Percentiles rank a stretch among this genome's conserved stretches.
These are phyloP conservation scores for Quercus berberidifolia DNA, from an alignment of 306 rosid genomes.

Conservation along the genomic window DNA sequence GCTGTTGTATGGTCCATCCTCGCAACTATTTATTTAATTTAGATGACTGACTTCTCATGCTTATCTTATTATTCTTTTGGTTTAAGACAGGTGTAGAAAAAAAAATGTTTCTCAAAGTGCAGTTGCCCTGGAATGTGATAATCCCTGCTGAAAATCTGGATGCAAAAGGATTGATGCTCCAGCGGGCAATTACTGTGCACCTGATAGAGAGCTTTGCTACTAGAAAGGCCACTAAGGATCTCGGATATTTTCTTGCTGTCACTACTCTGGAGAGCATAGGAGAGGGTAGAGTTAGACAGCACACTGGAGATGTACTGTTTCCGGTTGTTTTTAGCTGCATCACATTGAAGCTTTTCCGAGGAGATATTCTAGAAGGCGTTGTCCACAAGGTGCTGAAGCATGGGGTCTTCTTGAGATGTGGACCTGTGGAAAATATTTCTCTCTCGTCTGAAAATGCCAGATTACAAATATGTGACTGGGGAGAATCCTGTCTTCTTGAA, in stretches of 20 bases:
- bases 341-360: constrained; percentile 72
- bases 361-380: constrained; percentile 75
- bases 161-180: constrained; percentile 63
- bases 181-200: constrained; percentile 50
- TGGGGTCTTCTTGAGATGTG: constrained; percentile 82
- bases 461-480: constrained; percentile 55
- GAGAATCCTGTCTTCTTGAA: constrained; percentile 67
- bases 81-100: constrained; percentile 23
- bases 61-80: constrained; percentile 15
- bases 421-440: constrained; percentile 79
- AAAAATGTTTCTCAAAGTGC: constrained; percentile 73
- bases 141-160: constrained; percentile 68
- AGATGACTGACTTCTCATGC: not conserved
- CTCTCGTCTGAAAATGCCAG: constrained; percentile 68
- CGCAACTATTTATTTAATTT: not conserved
- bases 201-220: constrained; percentile 63
- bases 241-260: constrained; percentile 73
- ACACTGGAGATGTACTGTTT: constrained; percentile 78
- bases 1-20: not conserved
- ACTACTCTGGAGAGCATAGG: constrained; percentile 71
- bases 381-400: constrained; percentile 84
- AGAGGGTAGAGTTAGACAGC: constrained; percentile 78
- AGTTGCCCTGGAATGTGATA: constrained; percentile 77
- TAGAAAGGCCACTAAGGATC: constrained; percentile 71
- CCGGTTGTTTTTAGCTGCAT: constrained; percentile 66